phyloP scores from a whole-genome alignment of 2,329 filamentous ascomycete genomes.

The Rhexocercosporidium sp. region DNA sequence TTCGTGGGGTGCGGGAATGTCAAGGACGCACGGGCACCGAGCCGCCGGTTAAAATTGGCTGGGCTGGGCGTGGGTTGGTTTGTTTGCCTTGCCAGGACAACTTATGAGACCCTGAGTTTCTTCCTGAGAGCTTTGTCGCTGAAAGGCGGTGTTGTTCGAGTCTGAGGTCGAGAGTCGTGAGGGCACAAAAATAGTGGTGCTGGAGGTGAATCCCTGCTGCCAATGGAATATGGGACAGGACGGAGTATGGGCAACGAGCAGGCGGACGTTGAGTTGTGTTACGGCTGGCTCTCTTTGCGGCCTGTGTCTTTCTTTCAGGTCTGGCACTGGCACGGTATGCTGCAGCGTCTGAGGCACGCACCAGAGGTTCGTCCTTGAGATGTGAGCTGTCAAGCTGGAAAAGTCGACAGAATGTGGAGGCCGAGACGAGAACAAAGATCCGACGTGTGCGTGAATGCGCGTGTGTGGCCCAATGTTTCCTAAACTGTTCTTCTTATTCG shows the following conservation, averaged over 20 bases:
- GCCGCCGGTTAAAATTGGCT: slow-evolving; percentile 33
- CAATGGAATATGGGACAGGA: background rate
- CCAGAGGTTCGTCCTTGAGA: slow-evolving; percentile 40
- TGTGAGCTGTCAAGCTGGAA: slow-evolving; percentile 5
- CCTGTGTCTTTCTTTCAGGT: slow-evolving; percentile 21
- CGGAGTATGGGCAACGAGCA: background rate
- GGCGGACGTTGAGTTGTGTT: background rate
- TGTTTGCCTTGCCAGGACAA: slow-evolving; percentile 18
- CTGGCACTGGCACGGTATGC: slow-evolving; percentile 28
- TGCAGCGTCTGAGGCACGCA: slow-evolving; percentile 40
- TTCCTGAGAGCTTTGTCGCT: slow-evolving; percentile 20
- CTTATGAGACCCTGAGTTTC: slow-evolving; percentile 25
- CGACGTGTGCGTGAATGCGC: background rate
- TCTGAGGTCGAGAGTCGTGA: slow-evolving; percentile 9
- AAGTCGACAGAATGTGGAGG: background rate
- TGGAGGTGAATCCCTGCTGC: slow-evolving; percentile 13
- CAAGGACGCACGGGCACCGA: slow-evolving; percentile 38
- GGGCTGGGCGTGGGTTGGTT: slow-evolving; percentile 10
- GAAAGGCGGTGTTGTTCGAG: slow-evolving; percentile 18
- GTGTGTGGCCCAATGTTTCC: background rate
- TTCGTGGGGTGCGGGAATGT: slow-evolving; percentile 33
- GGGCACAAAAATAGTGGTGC: background rate
- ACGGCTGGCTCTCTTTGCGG: slow-evolving; percentile 6
- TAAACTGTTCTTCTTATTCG: background rate
- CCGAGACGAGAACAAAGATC: slow-evolving; percentile 6